Percentiles rank a stretch among this genome's conserved stretches.
Evolutionary conservation across 129 eudicot species (phyloP).

Genomic region (Arctium minus): DNA sequence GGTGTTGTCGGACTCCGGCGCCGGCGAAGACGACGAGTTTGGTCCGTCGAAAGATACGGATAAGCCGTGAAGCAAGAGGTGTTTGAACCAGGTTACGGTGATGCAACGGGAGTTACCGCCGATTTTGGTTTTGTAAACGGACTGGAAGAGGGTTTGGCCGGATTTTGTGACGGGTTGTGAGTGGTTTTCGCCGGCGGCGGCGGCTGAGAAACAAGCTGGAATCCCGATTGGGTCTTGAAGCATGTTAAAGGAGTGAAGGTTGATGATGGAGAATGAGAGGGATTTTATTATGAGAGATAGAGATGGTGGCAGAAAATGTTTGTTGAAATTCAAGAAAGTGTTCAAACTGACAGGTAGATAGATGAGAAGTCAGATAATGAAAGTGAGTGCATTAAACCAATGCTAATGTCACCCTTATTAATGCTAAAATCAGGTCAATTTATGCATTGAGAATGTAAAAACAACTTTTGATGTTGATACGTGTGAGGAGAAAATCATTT

Average conservation of each 20-base stretch:
- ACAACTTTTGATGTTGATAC: too few species aligned
- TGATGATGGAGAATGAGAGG: constrained; percentile 4
- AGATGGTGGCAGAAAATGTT: constrained; percentile 24
- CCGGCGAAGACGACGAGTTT: neutral
- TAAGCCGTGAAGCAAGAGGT: constrained; percentile 73
- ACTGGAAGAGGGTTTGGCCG: constrained; percentile 76
- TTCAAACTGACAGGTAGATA: constrained; percentile 20
- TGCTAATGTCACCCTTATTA: too few species aligned
- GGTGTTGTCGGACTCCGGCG: constrained; percentile 38
- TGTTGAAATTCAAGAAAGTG: constrained; percentile 26
- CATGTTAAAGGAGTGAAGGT: constrained; percentile 22
- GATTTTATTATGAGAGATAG: neutral
- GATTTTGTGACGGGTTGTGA: constrained; percentile 54
- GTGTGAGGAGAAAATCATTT: too few species aligned
- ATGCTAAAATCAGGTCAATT: too few species aligned
- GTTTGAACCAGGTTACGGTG: constrained; percentile 94
- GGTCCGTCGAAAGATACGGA: constrained; percentile 67
- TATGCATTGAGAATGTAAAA: too few species aligned
- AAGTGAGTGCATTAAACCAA: constrained; percentile 34
- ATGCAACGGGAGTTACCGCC: constrained; percentile 58
- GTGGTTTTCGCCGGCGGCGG: constrained; percentile 41
- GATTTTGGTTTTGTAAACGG: constrained; percentile 64
- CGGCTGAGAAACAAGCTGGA: constrained; percentile 61
- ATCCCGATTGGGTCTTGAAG: constrained; percentile 69
- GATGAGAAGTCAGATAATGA: constrained; percentile 29